These are phyloP conservation scores for Cornus controversa DNA, from an alignment of 148 eudicot genomes.

Conservation along the genomic window DNA sequence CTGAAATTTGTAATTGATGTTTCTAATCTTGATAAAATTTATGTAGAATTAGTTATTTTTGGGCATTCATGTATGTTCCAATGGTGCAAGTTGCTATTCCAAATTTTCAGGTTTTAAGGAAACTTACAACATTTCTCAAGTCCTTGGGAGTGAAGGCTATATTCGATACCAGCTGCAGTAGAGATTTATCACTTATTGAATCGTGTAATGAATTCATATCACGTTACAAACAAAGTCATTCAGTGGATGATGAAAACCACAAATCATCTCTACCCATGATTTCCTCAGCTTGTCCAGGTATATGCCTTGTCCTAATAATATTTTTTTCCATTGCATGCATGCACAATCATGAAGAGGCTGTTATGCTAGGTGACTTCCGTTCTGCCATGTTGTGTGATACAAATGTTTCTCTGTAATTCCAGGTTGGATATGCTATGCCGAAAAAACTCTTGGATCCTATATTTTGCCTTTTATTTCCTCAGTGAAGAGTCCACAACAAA, in stretches of 20 bases:
- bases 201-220: conserved; percentile 82
- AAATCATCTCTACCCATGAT: conserved; percentile 74
- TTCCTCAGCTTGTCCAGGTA: conserved; percentile 98
- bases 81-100: conserved; percentile 3
- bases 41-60: not conserved
- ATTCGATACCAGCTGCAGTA: conserved; percentile 90
- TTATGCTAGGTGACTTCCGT: not conserved
- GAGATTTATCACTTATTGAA: conserved; percentile 87
- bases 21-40: not conserved
- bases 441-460: conserved; percentile 93
- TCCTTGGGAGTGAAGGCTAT: conserved; percentile 90
- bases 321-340: not conserved
- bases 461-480: conserved; percentile 92
- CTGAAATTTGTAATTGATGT: not conserved
- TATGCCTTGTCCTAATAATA: not conserved
- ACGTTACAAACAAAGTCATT: conserved; percentile 66
- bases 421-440: conserved; percentile 99
- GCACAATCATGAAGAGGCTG: not conserved
- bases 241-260: conserved; percentile 29
- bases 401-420: conserved; percentile 19
- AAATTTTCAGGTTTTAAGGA: conserved; percentile 64
- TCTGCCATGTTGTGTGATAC: not conserved
- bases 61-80: not conserved
- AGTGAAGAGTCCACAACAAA: conserved; percentile 97
- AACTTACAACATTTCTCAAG: conserved; percentile 89